Evolutionary conservation across 2,329 filamentous ascomycete species (phyloP).

Genomic region (Cadophora luteo-olivacea): DNA sequence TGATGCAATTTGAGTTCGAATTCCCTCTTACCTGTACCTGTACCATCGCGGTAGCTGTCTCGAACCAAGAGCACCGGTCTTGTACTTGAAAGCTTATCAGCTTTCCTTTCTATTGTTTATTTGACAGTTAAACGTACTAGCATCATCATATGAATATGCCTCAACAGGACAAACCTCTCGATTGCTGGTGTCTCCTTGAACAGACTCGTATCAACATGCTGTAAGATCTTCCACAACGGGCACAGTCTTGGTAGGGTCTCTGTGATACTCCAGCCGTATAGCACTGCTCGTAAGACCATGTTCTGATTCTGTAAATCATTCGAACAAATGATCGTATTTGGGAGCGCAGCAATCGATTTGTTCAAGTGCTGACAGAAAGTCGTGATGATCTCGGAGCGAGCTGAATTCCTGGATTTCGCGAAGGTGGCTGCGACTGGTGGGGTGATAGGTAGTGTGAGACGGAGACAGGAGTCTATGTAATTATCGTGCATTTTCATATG

Average conservation of each 20-base stretch:
- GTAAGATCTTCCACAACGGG: slow-evolving; percentile 4
- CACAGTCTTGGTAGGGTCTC: not conserved
- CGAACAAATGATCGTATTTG: slow-evolving; percentile 11
- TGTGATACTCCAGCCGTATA: slow-evolving; percentile 1
- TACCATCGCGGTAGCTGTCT: slow-evolving; percentile 3
- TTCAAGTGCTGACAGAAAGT: slow-evolving; percentile 16
- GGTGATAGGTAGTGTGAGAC: not conserved
- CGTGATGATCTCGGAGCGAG: slow-evolving; percentile 2
- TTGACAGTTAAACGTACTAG: not conserved
- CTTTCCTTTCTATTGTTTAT: not conserved
- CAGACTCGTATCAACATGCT: slow-evolving; percentile 7
- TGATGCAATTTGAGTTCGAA: no score
- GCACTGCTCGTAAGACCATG: slow-evolving; percentile 2
- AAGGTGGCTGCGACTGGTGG: slow-evolving; percentile 1
- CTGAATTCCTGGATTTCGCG: not conserved
- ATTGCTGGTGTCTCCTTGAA: slow-evolving; percentile 7
- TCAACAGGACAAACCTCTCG: slow-evolving; percentile 9
- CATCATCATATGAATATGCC: slow-evolving; percentile 15
- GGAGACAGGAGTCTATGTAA: slow-evolving; percentile 10
- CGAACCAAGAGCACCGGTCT: slow-evolving; percentile 8
- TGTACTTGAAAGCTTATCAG: not conserved
- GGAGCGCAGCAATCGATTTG: not conserved
- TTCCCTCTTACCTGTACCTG: not conserved
- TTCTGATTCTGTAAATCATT: slow-evolving; percentile 13
- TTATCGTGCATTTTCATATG: slow-evolving; percentile 10